Conservation (phyloP, 164 flowering plant genomes). For the Aristolochia contorta region DNA sequence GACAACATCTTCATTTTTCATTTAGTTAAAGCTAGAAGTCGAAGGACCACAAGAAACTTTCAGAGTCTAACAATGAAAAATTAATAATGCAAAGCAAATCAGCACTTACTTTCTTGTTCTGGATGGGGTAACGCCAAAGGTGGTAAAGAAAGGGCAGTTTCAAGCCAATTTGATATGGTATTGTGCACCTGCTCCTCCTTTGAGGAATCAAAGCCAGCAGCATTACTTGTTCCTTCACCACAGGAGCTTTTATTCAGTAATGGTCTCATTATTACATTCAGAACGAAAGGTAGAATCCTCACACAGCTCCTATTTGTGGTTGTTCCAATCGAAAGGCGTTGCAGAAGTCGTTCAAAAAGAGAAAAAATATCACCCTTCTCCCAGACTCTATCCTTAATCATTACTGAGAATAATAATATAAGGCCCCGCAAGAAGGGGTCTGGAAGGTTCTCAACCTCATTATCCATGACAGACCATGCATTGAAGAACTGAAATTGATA, state of each 20-base stretch:
- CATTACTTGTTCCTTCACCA: constrained; percentile 17
- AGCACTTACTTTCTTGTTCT: constrained; percentile 42
- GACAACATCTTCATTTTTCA: no score
- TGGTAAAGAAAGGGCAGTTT: constrained; percentile 40
- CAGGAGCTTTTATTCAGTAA: constrained; percentile 17
- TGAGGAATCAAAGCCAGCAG: constrained; percentile 16
- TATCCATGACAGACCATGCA: constrained; percentile 33
- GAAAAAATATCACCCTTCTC: constrained; percentile 35
- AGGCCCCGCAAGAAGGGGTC: constrained; percentile 80
- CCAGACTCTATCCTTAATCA: constrained; percentile 51
- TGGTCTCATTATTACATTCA: constrained; percentile 43
- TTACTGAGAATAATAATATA: constrained; percentile 36
- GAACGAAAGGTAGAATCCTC: constrained; percentile 54
- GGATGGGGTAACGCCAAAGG: constrained; percentile 39
- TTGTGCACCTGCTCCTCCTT: constrained; percentile 26
- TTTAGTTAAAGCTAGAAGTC: no score
- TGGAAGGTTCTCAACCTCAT: constrained; percentile 46
- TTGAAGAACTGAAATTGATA: constrained; percentile 18
- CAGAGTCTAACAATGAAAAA: no score
- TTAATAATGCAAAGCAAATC: background rate
- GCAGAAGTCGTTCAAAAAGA: constrained; percentile 33
- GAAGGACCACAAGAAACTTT: no score
- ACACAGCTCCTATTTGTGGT: constrained; percentile 43
- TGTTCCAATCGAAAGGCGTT: constrained; percentile 56
- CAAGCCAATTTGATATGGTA: constrained; percentile 55